These are phyloP conservation scores for Colletotrichum spinosum DNA, from an alignment of 2,329 filamentous ascomycete species.

Conservation along the genomic window DNA sequence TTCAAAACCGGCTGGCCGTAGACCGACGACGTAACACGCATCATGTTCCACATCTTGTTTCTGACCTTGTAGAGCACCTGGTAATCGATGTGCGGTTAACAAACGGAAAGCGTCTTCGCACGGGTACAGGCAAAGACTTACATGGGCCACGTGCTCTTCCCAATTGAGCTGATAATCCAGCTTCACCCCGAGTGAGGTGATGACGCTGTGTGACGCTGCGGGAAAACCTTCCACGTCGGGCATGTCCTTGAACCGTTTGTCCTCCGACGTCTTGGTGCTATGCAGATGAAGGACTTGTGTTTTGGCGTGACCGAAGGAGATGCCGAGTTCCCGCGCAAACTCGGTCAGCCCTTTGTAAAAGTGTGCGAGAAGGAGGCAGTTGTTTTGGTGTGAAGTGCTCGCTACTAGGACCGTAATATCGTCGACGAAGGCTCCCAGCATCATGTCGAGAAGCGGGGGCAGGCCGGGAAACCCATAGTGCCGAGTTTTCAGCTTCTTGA, in stretches of 20 bases:
- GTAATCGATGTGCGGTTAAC: too few relatives aligned
- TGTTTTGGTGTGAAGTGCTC: background rate
- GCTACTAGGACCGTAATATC: constrained; percentile 4
- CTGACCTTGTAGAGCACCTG: too few relatives aligned
- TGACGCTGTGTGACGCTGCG: background rate
- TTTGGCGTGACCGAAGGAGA: background rate
- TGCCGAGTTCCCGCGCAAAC: background rate
- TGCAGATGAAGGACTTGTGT: background rate
- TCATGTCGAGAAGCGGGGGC: background rate
- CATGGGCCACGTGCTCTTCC: background rate
- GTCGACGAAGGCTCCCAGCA: constrained; percentile 3
- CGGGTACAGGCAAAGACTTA: background rate
- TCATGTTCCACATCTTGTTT: too few relatives aligned
- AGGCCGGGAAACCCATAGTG: background rate
- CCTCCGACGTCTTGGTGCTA: too few relatives aligned
- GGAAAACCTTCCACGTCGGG: background rate
- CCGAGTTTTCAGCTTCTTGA: background rate
- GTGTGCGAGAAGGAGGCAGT: background rate
- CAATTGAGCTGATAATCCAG: background rate
- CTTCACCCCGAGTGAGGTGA: background rate
- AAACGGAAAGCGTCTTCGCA: too few relatives aligned
- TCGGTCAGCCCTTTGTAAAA: constrained; percentile 1
- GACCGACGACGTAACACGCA: too few relatives aligned
- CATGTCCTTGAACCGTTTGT: background rate
- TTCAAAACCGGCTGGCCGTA: too few relatives aligned